Base-by-base conservation (phyloP, 1,284 basidiomycete genomes). In the Heterobasidion annosum region DNA sequence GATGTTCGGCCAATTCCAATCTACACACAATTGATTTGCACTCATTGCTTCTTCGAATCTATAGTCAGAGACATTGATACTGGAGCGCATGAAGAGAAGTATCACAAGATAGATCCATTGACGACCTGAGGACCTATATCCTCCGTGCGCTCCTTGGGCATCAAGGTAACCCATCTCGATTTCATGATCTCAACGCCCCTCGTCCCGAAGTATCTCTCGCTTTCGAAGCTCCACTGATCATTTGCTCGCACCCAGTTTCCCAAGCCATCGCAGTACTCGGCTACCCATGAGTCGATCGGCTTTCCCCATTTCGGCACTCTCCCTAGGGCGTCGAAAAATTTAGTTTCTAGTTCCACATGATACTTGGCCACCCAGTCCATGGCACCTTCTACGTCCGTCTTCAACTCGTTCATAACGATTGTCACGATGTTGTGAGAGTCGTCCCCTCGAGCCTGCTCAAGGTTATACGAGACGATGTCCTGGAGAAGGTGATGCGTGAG, bases 341-440 rank as follows among this genome's bases (percentile, higher is more conserved):
- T 42, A 2, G 57, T 55, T n/a, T 55, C 60, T 8, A 68, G 57
- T 15, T 56, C 52, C 44, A n/a, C 25, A 44, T 56, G 51, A 15
- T 44, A 46, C n/a, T 59, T 52, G 35, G 56, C 62, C 52, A 63
- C 52, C 60, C 65, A 71, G n/a, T 67, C 56, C 55, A 73, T 64
- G 0, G 71, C 68, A 2, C 54, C 65, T 13, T 69, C 60, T 0
- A 72, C 44, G 48, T 62, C 59, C 3, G 63, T 51, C 1, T 65
- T 54, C 34, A 62, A 49, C 40, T 71, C 57, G 45, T 67, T 62
- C 73, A 75, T 76, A 16, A 71, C 66, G 16, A 74, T 64, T 3
- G 70, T 70, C 33, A 78, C 64, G 33, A 75, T 61, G 53, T 78
- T 78, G 61, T 77, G 68, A 0, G 57, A 58, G 55, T 69, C 69